Conservation (phyloP, 148 eudicot genomes). For the Heliosperma pusillum region DNA sequence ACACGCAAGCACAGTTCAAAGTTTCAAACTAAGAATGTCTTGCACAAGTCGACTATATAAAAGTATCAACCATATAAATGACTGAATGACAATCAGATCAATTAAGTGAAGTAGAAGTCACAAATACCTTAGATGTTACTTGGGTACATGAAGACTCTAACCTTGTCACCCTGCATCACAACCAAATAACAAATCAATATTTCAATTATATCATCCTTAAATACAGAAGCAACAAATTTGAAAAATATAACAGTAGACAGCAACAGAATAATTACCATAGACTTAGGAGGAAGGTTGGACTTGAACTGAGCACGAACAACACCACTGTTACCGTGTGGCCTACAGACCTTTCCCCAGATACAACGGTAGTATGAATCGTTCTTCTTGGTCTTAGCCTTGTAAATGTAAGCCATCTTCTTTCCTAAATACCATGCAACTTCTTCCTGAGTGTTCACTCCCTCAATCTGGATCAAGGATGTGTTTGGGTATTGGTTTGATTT, state of each 20-base stretch:
- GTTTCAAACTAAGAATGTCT: too few species aligned
- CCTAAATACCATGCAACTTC: conserved; percentile 80
- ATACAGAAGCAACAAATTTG: not conserved
- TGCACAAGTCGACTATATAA: too few species aligned
- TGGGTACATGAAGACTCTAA: conserved; percentile 82
- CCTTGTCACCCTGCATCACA: conserved; percentile 64
- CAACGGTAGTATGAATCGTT: conserved; percentile 68
- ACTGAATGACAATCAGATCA: not conserved
- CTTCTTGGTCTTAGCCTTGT: conserved; percentile 79
- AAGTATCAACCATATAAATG: not conserved
- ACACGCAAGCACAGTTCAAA: too few species aligned
- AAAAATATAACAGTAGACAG: not conserved
- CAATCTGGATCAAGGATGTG: conserved; percentile 74
- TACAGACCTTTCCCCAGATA: conserved; percentile 83
- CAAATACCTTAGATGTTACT: conserved; percentile 71
- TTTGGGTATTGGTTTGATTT: conserved; percentile 88
- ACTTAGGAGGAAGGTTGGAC: conserved; percentile 80
- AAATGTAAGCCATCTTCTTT: conserved; percentile 70
- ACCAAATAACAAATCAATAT: not conserved
- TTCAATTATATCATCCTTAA: not conserved
- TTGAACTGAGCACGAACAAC: conserved; percentile 81
- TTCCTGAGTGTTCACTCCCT: conserved; percentile 81
- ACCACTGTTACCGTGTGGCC: conserved; percentile 90
- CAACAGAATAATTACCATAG: conserved; percentile 80
- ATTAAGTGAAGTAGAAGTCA: not conserved